Percentiles rank a stretch among this genome's conserved stretches.
These are phyloP conservation scores for Termitomyces sp. DNA, from an alignment of 768 basidiomycete species.

Conservation along the genomic window DNA sequence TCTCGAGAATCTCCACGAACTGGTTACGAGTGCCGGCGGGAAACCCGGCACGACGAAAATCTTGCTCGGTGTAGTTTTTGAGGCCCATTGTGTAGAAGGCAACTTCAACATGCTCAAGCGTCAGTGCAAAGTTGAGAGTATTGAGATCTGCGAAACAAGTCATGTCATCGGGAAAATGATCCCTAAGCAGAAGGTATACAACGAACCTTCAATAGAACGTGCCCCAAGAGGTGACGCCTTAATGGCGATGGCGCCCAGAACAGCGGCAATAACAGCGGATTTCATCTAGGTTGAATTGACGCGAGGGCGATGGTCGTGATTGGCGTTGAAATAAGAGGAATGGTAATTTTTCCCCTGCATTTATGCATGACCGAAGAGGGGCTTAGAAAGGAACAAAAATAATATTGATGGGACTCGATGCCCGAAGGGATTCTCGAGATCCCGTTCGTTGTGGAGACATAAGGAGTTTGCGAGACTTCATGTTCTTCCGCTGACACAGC, in stretches of 20 bases:
- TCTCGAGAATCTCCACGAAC: slow-evolving; percentile 3
- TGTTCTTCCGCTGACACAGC: neutral
- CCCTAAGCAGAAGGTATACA: neutral
- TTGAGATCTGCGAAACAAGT: neutral
- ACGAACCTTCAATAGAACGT: neutral
- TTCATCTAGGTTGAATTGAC: slow-evolving; percentile 5
- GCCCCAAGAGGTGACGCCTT: neutral
- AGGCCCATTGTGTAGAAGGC: slow-evolving; percentile 10
- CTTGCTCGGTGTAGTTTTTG: slow-evolving; percentile 3
- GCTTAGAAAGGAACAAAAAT: slow-evolving; percentile 1
- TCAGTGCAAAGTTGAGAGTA: slow-evolving; percentile 12
- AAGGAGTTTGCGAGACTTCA: neutral
- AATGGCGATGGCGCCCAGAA: slow-evolving; percentile 1
- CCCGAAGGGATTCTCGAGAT: neutral
- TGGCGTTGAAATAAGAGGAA: neutral
- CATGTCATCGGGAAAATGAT: neutral
- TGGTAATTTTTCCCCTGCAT: neutral
- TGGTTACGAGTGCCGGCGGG: slow-evolving; percentile 8
- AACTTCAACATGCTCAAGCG: slow-evolving; percentile 12
- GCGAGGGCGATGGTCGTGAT: neutral
- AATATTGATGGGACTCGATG: neutral
- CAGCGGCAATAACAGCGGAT: slow-evolving; percentile 3
- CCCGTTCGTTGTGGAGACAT: neutral
- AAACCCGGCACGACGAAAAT: slow-evolving; percentile 5
- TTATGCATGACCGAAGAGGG: slow-evolving; percentile 7